Evolutionary conservation across 2,329 filamentous ascomycete species (phyloP).

Genomic region (Aspergillus pseudonomiae): DNA sequence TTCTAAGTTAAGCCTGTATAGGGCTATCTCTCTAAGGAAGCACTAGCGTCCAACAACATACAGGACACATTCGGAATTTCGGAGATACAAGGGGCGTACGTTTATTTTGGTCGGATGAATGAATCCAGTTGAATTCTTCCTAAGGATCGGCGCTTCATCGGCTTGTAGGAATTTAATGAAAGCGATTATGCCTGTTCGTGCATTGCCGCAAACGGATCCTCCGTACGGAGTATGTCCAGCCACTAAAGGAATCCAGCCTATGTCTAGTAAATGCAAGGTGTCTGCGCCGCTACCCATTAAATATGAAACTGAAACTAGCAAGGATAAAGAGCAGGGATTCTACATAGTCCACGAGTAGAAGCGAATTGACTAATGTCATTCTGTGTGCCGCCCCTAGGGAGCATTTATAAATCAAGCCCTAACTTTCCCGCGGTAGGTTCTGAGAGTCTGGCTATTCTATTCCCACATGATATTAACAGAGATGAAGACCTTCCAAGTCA

Average conservation of each 20-base stretch:
- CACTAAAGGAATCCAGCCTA: not conserved
- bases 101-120: not conserved
- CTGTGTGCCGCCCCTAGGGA: not conserved
- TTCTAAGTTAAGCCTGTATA: not conserved
- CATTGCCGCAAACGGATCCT: not conserved
- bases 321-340: not conserved
- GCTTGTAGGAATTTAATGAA: not conserved
- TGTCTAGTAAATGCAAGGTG: not conserved
- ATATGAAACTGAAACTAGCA: not conserved
- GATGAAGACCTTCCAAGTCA: not conserved
- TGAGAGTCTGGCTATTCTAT: not conserved
- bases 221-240: not conserved
- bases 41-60: not conserved
- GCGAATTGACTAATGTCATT: not conserved
- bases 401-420: not conserved
- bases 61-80: too few relatives aligned
- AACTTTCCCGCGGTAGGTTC: not conserved
- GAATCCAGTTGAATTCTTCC: not conserved
- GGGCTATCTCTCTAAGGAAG: not conserved
- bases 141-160: not conserved
- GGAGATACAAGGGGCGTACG: too few relatives aligned
- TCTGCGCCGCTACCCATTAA: not conserved
- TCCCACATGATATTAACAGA: not conserved
- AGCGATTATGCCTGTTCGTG: not conserved
- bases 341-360: slow-evolving; percentile 1